These are phyloP conservation scores for Eucalyptus grandis DNA, from an alignment of 345 rosid genomes.

Conservation along the genomic window DNA sequence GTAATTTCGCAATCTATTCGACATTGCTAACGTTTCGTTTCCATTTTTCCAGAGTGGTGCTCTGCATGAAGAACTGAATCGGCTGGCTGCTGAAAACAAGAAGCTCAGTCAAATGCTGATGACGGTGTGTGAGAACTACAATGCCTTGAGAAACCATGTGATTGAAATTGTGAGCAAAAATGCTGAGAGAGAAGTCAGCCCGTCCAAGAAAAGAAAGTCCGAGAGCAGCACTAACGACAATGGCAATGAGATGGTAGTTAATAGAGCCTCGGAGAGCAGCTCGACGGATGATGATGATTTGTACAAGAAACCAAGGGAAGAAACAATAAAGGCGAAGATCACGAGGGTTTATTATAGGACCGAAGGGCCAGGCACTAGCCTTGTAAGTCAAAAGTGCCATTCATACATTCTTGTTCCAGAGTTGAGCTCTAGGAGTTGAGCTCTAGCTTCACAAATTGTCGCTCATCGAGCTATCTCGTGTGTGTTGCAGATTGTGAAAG, in stretches of 20 bases:
- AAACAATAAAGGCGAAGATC: conserved; percentile 51
- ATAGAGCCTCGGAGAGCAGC: conserved; percentile 67
- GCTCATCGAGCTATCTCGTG: not conserved
- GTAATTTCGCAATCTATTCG: not conserved
- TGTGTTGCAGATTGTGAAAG: conserved; percentile 52
- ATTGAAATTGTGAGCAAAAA: conserved; percentile 35
- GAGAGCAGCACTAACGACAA: conserved; percentile 6
- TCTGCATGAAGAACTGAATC: conserved; percentile 62
- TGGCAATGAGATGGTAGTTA: conserved; percentile 1
- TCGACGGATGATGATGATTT: conserved; percentile 64
- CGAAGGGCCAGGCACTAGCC: conserved; percentile 56
- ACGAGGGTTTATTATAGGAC: conserved; percentile 47
- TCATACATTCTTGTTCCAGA: not conserved
- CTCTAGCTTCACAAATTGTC: not conserved
- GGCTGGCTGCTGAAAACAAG: conserved; percentile 74
- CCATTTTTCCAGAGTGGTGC: conserved; percentile 8
- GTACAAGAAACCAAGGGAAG: conserved; percentile 57
- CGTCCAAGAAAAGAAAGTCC: conserved; percentile 59
- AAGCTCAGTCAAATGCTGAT: conserved; percentile 67
- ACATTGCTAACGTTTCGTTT: not conserved
- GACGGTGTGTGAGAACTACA: conserved; percentile 64
- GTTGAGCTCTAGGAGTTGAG: not conserved
- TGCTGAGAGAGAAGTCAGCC: conserved; percentile 24
- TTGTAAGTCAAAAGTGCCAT: conserved; percentile 22
- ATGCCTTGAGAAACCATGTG: conserved; percentile 41